phyloP scores from a whole-genome alignment of 73 alveolate species.

The Paramecium biaurelia region DNA sequence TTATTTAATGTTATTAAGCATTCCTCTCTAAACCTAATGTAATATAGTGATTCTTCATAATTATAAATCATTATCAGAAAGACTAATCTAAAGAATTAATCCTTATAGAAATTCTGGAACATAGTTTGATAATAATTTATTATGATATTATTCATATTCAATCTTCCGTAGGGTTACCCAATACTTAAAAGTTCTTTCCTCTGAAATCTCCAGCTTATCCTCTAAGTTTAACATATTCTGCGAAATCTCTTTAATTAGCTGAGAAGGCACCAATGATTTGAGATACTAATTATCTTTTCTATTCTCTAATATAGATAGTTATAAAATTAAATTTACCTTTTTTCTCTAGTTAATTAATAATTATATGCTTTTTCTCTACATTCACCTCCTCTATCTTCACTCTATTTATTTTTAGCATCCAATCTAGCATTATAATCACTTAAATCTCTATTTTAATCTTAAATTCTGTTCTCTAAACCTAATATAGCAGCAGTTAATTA shows the following conservation, averaged over 20 bases:
- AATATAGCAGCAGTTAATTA: constrained; percentile 19
- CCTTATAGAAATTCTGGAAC: not conserved
- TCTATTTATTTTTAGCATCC: not conserved
- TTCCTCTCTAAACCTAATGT: not conserved
- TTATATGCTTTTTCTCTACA: constrained; percentile 48
- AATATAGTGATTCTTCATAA: not conserved
- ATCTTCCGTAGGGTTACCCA: constrained; percentile 22
- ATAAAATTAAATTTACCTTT: not conserved
- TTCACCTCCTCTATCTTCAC: constrained; percentile 37
- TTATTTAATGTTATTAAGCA: not conserved
- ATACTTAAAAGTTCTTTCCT: not conserved
- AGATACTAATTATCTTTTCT: constrained; percentile 42
- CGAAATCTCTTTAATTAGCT: constrained; percentile 41
- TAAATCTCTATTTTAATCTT: constrained; percentile 20
- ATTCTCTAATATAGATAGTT: not conserved
- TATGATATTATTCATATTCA: not conserved
- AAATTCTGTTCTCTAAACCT: not conserved
- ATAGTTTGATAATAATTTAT: not conserved
- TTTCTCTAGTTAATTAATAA: constrained; percentile 37
- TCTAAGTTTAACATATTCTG: constrained; percentile 47
- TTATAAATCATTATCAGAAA: not conserved
- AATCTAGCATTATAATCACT: constrained; percentile 30
- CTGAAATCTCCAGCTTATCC: constrained; percentile 43
- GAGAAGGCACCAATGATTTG: constrained; percentile 30
- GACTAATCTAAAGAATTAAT: not conserved